Base-by-base conservation (phyloP, 768 basidiomycete species). In the Termitomyces sp. region DNA sequence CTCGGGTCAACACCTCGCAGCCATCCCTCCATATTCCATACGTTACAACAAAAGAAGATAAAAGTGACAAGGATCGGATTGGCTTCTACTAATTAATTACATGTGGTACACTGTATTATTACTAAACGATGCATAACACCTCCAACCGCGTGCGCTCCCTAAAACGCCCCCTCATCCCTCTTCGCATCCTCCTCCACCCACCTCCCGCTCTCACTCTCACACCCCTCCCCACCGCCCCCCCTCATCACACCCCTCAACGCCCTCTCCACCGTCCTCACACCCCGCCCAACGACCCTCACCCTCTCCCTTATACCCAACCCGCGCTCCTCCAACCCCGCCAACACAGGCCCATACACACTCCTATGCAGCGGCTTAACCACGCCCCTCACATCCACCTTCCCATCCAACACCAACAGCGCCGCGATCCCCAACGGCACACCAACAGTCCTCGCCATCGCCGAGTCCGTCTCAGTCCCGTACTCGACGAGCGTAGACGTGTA, bases 381-480 rank as follows among this genome's bases (percentile, higher is more conserved):
- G 17, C 92, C 92, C 34, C 84, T 69, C 14, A 65, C 69, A 61
- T 38, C 61, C 52, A 70, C 72, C 54, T 75, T 71, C 0, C 88
- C 90, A 66, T 92, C 87, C 38, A 90, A 70, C 5, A 94, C 77
- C 34, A 77, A 75, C 62, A 89, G 68, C 1, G 92, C 85, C 1
- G 92, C 92, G 64, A 94, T 83, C 1, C 90, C 95, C 7, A 95
- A 83, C 0, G 95, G 95, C 44, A 95, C 71, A 4, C 94, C 94
- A 17, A 97, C 95, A 3, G 90, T 92, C 31, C 85, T 77, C n/a
- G 92, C 83, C 95, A 97, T 97, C 5, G 95, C 95, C 0, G 89
- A 89, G 3, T 79, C 81, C 1, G 65, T 67, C 1, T 61, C 50
- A 21, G 69, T 64, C 8, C 77, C 93, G 62, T 87, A 88, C 32